Base-by-base conservation (phyloP, 1,139 yeast species). In the Blastobotrys aristatus region DNA sequence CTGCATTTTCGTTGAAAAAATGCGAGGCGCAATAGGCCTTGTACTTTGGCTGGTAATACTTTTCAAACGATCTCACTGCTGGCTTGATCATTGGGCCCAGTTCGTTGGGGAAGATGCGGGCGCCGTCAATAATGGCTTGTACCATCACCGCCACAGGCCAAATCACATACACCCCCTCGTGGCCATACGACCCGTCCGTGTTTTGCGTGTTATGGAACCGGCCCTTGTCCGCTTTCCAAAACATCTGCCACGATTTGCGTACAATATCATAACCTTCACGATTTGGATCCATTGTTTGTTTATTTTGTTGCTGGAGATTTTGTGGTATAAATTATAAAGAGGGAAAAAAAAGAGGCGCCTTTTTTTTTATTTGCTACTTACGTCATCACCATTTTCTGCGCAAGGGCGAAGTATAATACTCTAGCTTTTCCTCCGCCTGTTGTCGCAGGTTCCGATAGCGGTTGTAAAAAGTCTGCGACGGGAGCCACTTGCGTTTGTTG, bases 121-220 rank as follows among this genome's bases (percentile, higher is more conserved):
- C 80, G 6, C 80, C 84, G 56, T 80, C 85, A 8, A 79, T 77
- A 34, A 79, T 68, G 0, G 83, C 77, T 61, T 80, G 85, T 0
- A 76, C 76, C 4, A 79, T 82, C 14, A 82, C 83, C 0, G 85
- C 73, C 17, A 80, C 80, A 0, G 85, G 82, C 87, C 88, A 82
- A 22, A 82, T 74, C 26, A 79, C 80, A 61, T 79, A 80, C 47
- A 71, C 70, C 34, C 77, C 74, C 35, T 78, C 76, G 46, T 76
- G 74, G 32, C 70, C 67, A 62, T 76, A 79, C 44, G 80, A 72
- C 1, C 84, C 83, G 16, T 63, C 63, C 4, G 62, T 57, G 44
- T 61, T 58, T 51, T 65, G 61, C 39, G 50, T 50, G 46, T 56
- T 57, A 31, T 56, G 49, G 40, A 58, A 56, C 31, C 52, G 53